phyloP scores from a whole-genome alignment of 768 basidiomycete species.

The Glaciozyma martinii region DNA sequence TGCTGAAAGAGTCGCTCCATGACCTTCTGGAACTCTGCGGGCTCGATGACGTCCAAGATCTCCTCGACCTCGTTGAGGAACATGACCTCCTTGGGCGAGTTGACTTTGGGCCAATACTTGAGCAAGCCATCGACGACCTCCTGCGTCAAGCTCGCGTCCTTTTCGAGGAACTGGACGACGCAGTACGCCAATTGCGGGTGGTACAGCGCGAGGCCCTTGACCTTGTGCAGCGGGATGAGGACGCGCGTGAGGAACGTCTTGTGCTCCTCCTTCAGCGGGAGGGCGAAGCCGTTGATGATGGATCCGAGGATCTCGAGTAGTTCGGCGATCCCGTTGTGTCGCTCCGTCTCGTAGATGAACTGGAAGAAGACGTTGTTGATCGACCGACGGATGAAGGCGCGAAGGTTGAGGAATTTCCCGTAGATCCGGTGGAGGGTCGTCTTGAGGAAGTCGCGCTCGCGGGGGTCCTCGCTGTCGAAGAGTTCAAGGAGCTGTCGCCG shows the following conservation, averaged over 20 bases:
- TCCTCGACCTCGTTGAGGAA: conserved; percentile 99
- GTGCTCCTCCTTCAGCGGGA: conserved; percentile 98
- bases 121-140: conserved; percentile 94
- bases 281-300: conserved; percentile 97
- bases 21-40: conserved; percentile 90
- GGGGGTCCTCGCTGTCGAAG: conserved; percentile 96
- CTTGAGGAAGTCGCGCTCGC: conserved; percentile 98
- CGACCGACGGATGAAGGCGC: conserved; percentile 95
- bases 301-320: conserved; percentile 95
- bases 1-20: conserved; percentile 87
- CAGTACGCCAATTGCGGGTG: conserved; percentile 99
- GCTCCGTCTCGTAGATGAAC: conserved; percentile 96
- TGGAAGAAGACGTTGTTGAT: conserved; percentile 99
- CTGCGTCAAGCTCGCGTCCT: conserved; percentile 82
- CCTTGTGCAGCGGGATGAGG: conserved; percentile 93
- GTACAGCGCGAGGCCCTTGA: conserved; percentile 88
- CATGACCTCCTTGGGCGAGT: conserved; percentile 99
- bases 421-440: conserved; percentile 98
- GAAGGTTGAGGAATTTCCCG: conserved; percentile 96
- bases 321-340: conserved; percentile 98
- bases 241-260: conserved; percentile 92
- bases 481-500: conserved; percentile 71
- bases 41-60: conserved; percentile 95
- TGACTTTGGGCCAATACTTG: conserved; percentile 98
- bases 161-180: conserved; percentile 96